Percentiles rank a stretch among this genome's conserved stretches.
Conservation (phyloP, 805 yeast genomes). For the Candida montana region DNA sequence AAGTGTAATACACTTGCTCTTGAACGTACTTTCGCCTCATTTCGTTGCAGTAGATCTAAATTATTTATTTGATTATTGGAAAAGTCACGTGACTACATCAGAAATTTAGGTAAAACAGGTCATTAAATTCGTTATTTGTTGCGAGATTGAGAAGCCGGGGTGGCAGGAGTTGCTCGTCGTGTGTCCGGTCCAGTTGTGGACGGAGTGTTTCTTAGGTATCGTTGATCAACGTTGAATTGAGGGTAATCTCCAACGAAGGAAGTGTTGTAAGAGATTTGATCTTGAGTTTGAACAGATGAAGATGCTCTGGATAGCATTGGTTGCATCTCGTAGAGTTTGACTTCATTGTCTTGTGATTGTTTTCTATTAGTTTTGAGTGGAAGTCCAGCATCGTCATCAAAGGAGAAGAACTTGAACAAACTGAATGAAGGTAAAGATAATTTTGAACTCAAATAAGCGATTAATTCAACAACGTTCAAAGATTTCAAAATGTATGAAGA, state of each 20-base stretch:
- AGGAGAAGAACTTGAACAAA: neutral
- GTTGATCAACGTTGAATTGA: slow-evolving; percentile 23
- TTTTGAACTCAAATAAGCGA: slow-evolving; percentile 8
- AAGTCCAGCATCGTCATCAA: neutral
- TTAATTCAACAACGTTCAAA: slow-evolving; percentile 14
- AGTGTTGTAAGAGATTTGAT: slow-evolving; percentile 6
- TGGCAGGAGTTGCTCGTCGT: slow-evolving; percentile 13
- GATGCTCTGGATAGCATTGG: slow-evolving; percentile 4
- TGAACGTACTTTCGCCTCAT: no score
- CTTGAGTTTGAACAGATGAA: slow-evolving; percentile 1
- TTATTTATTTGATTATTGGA: no score
- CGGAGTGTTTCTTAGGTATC: slow-evolving; percentile 24
- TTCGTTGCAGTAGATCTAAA: no score
- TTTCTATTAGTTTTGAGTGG: neutral
- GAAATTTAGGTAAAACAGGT: neutral
- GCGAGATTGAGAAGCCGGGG: neutral
- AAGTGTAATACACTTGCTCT: no score
- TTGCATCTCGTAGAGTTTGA: slow-evolving; percentile 6
- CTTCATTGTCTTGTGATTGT: neutral
- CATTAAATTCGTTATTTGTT: neutral
- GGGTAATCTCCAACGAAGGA: slow-evolving; percentile 23
- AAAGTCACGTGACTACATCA: no score
- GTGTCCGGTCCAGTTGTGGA: slow-evolving; percentile 16
- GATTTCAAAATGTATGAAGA: slow-evolving; percentile 17
- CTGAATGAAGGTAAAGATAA: neutral